Percentiles rank a stretch among this genome's conserved stretches.
Evolutionary conservation across 495 filamentous ascomycete species (phyloP).

Genomic region (Penicillium coprophilum): DNA sequence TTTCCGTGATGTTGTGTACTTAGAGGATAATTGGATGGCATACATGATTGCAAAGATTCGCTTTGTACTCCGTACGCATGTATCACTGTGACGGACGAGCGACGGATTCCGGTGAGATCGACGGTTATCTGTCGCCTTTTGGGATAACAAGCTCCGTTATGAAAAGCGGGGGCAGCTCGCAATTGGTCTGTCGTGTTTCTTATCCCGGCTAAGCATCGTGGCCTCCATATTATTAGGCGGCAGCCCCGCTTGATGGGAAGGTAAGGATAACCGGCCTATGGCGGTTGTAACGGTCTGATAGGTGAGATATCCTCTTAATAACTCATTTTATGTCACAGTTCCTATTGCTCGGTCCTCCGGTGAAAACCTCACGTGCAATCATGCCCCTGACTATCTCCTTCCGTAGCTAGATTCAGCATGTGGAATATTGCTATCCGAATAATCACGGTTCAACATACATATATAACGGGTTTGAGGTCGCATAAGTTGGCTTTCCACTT

Average conservation of each 20-base stretch:
- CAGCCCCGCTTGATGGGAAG: neutral
- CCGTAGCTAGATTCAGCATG: neutral
- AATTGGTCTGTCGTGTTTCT: neutral
- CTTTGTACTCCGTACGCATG: neutral
- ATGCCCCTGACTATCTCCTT: neutral
- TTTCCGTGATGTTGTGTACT: neutral
- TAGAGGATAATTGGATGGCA: neutral
- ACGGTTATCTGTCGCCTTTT: slow-evolving; percentile 1
- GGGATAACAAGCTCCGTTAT: neutral
- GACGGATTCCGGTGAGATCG: slow-evolving; percentile 14
- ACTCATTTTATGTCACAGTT: neutral
- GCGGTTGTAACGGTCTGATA: neutral
- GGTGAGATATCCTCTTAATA: neutral
- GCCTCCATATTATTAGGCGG: neutral
- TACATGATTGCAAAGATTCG: neutral
- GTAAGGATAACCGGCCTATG: neutral
- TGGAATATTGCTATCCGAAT: neutral
- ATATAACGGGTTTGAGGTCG: no score
- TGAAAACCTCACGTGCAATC: neutral
- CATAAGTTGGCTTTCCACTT: no score
- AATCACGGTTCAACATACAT: no score
- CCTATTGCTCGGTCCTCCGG: neutral
- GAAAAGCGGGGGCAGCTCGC: neutral
- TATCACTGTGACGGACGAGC: slow-evolving; percentile 4
- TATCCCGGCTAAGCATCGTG: slow-evolving; percentile 10